Base-by-base conservation (phyloP, 805 yeast genomes). In the Candida adriatica region DNA sequence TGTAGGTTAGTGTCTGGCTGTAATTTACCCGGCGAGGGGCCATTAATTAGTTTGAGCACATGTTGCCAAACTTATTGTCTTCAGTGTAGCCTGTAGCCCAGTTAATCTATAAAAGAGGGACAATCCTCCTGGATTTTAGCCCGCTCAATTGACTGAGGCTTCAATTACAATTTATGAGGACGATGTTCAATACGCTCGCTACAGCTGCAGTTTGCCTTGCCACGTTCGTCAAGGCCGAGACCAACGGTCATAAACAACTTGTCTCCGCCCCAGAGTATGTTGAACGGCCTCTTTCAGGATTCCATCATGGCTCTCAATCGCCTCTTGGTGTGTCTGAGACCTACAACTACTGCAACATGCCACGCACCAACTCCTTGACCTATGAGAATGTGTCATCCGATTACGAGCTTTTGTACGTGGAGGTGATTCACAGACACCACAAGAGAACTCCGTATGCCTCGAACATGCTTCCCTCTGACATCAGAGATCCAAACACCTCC, bases 261-360 rank as follows among this genome's bases (percentile, higher is more conserved):
- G 23, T 36, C 7, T 24, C 39, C 8, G 45, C 50, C 16, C 38
- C 41, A 15, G 40, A 36, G 14, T 45, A 32, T 22, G 23, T 48
- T 5, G 20, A 25, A 15, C 35, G 33, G 23, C 51, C 53, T 7
- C 31, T 43, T 14, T n/a, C 25, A 11, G 51, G 51, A 3, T 45
- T 29, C 36, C 45, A 47, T 16, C 35, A 35, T 19, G 53, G 51
- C 6, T 48, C 53, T 2, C 15, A 21, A 4, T 39, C 45, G 9
- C 45, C 44, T 16, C 10, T 32, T 10, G 56, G 51, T 13, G 43
- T 34, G 13, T 33, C 43, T n/a, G 64, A 64, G 18, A 47, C 41
- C 10, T 64, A 64, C 43, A 56, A 64, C 51, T 64, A 61, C 43
- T 64, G 70, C 41, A 57, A 57, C 41, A 65, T 64, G 69, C 70